Evolutionary conservation across 2,329 filamentous ascomycete species (phyloP).

Genomic region (Neospermospora avenae): DNA sequence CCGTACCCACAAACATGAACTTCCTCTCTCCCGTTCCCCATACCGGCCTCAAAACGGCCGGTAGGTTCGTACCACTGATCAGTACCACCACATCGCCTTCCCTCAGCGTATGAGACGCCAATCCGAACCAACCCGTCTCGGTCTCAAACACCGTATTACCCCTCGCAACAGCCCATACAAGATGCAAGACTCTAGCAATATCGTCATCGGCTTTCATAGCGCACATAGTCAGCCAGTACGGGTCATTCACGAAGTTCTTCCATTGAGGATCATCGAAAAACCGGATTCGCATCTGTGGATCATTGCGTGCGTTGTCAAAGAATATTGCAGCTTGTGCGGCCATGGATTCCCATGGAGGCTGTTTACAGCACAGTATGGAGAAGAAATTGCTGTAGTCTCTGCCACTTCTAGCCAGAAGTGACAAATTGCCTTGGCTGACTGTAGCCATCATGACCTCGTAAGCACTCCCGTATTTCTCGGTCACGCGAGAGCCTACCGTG

Average conservation of each 20-base stretch:
- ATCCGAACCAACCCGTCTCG: neutral
- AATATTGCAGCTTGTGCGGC: neutral
- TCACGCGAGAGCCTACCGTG: neutral
- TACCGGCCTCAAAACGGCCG: neutral
- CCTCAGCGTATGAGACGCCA: neutral
- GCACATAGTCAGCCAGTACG: neutral
- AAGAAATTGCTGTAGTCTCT: neutral
- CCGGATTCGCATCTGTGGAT: neutral
- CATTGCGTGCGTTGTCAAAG: neutral
- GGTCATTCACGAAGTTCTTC: neutral
- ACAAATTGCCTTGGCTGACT: neutral
- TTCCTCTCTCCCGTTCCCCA: neutral
- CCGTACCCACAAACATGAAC: constrained; percentile 8
- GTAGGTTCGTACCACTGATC: no score
- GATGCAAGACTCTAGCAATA: neutral
- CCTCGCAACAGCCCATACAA: constrained; percentile 2
- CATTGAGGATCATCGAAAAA: neutral
- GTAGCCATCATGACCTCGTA: neutral
- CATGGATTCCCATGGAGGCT: neutral
- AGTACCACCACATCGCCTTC: neutral
- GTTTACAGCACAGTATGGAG: neutral
- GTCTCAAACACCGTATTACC: constrained; percentile 5
- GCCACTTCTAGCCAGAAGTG: neutral
- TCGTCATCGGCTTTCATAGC: constrained; percentile 1
- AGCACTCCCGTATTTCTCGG: neutral